Evolutionary conservation across 2,329 filamentous ascomycete species (phyloP), one percentile per base, ranked within the genome.

Genomic region (Diaporthe aspalathi): DNA sequence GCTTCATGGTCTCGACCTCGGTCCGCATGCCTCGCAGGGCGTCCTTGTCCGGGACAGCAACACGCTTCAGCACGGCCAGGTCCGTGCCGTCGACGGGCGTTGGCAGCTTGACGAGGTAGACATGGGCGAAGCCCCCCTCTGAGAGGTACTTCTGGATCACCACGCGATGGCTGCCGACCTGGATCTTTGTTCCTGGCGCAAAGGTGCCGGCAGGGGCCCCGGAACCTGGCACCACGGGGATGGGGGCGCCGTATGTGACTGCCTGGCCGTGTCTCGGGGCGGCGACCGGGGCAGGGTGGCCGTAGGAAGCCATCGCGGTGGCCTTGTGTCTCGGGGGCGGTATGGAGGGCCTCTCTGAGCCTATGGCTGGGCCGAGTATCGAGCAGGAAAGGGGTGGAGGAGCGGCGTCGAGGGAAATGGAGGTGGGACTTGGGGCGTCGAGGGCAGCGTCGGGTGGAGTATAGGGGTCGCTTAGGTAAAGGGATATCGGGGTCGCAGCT

Each of bases 1-100:
- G 95, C 90, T 99, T 99, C 96, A 99, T 99, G 17, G 96, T 99
- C 85, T 99, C 96, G 76, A 99, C 96, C 86, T 99, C 96, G 76
- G 92, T 98, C 81, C 96, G 91, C 96, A 99, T 98, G 82, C 93
- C 95, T 74, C 94, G 93, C 83, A 99, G 86, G 71, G 95, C 90
- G 75, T 97, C 93, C 87, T 97, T 98, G 83, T 99, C 96, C 40
- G 96, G 94, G 67, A 98, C 96, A 45, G 96, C 96, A 71, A 99
- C 96, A 79, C 96, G 89, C 87, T 99, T 98, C 78, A 98, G 86
- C 62, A 98, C 95, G 16, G 94, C 94, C 77, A 90, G 86, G 76
- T 97, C 93, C 74, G 92, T 92, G 74, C 93, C 93, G 80, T 93
- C 90, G 78, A 95, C 85, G 70, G 93, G 88, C 76, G 91, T 88